Evolutionary conservation across 2,329 filamentous ascomycete genomes (phyloP), one percentile per base, ranked within the genome.

Genomic region (Colletotrichum sp.): DNA sequence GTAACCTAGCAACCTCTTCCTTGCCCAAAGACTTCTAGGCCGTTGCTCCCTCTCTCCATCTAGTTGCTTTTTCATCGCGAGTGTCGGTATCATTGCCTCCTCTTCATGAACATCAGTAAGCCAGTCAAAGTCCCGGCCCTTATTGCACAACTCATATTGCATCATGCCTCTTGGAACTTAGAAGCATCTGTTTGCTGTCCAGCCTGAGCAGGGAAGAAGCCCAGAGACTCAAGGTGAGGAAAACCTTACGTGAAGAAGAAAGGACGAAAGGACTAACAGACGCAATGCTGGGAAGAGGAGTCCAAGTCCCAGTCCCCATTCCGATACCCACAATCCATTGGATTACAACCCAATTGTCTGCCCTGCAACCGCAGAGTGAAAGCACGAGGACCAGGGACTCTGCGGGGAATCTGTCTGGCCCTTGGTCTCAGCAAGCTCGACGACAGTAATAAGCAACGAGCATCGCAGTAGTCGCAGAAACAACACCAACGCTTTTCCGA

Each of bases 231-330:
- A 52, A 75, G 67, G 75, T 76, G 39, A 75, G 75, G 15, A 62
- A 69, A 69, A 60, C 28, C 34, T 69, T 69, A 7, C 18, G 21
- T n/a, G 59, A 70, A 67, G 62, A 72, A 72, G 73, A 68, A 72
- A 59, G 26, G 36, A 52, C 32, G 34, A 70, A 52, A 64, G 52
- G 44, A 69, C 70, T 73, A 44, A 69, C 21, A 49, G 28, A 71
- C 28, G 39, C 16, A 71, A 71, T 55, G 69, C 60, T 65, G 30
- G 39, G 24, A 55, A 71, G 69, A 39, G 24, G 36, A 65, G 30
- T 26, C 7, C 13, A 72, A 63, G 32, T 63, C 44, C n/a, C 44
- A 34, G 32, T 57, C 44, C 44, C 44, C 34, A 63, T 28, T 18
- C 21, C 16, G 4, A 66, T 21, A 60, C 30, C 59, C 67, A 71